Evolutionary conservation across 805 yeast species (phyloP).

Genomic region (Candida maesae): DNA sequence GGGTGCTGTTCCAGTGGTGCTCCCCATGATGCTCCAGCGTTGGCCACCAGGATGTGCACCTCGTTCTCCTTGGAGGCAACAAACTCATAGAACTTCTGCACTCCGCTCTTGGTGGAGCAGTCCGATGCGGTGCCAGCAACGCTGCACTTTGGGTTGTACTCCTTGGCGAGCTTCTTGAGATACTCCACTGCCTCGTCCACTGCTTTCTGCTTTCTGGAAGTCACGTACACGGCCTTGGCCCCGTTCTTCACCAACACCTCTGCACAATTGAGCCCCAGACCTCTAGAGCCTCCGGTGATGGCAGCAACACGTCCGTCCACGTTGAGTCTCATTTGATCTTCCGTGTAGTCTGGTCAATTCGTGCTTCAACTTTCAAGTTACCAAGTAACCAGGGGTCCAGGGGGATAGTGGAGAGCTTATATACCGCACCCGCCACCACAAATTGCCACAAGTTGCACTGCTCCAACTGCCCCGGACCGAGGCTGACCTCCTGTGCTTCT

Average conservation of each 20-base stretch:
- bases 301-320: slow-evolving; percentile 62
- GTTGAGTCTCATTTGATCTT: slow-evolving; percentile 30
- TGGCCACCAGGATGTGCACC: slow-evolving; percentile 65
- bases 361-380: no score
- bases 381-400: no score
- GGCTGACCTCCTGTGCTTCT: no score
- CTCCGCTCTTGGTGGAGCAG: slow-evolving; percentile 47
- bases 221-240: slow-evolving; percentile 55
- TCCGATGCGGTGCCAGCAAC: slow-evolving; percentile 56
- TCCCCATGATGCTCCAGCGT: slow-evolving; percentile 83
- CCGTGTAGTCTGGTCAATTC: no score
- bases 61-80: slow-evolving; percentile 37
- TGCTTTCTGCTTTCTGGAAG: slow-evolving; percentile 60
- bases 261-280: slow-evolving; percentile 67
- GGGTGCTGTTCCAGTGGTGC: slow-evolving; percentile 59
- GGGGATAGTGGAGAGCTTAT: no score
- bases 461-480: no score
- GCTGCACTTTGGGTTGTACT: slow-evolving; percentile 25
- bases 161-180: slow-evolving; percentile 29
- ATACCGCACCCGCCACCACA: no score
- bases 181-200: slow-evolving; percentile 51
- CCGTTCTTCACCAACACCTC: slow-evolving; percentile 60
- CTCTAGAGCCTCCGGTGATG: slow-evolving; percentile 74
- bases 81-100: slow-evolving; percentile 39
- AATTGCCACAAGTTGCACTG: no score